phyloP scores from a whole-genome alignment of 1,284 basidiomycete species.

The Ceratobasidium sp. region DNA sequence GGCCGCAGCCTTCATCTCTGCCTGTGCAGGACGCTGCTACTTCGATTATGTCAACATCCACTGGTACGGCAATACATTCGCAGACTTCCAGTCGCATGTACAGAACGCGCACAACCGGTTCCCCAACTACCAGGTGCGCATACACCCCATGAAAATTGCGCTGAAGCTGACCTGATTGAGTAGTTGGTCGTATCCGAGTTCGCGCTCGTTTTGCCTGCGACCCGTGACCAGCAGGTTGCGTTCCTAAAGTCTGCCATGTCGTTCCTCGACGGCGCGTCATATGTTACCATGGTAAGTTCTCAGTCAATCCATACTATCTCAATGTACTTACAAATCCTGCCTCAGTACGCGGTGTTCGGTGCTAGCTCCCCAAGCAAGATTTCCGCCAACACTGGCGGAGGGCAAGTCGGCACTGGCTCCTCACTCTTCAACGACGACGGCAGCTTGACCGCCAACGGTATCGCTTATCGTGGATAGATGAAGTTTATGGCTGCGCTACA shows the following conservation, averaged over 20 bases:
- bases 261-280: constrained; percentile 42
- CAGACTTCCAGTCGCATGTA: constrained; percentile 37
- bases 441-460: constrained; percentile 26
- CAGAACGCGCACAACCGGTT: too few relatives aligned
- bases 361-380: constrained; percentile 30
- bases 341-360: constrained; percentile 33
- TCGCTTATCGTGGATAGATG: constrained; percentile 39
- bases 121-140: constrained; percentile 27
- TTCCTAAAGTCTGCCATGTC: constrained; percentile 36
- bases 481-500: too few relatives aligned
- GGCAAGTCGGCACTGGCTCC: constrained; percentile 39
- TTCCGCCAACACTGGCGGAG: constrained; percentile 32
- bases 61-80: constrained; percentile 42
- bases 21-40: constrained; percentile 39
- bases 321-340: neutral
- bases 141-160: neutral
- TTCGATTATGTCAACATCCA: constrained; percentile 45
- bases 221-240: constrained; percentile 37
- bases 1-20: too few relatives aligned
- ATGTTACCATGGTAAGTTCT: constrained; percentile 26
- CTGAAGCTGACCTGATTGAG: neutral
- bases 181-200: constrained; percentile 38
- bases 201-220: constrained; percentile 29
- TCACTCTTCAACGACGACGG: constrained; percentile 43
- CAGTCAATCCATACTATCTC: neutral